Conservation (phyloP, 2,329 filamentous ascomycete genomes). For the Fusarium napiforme region DNA sequence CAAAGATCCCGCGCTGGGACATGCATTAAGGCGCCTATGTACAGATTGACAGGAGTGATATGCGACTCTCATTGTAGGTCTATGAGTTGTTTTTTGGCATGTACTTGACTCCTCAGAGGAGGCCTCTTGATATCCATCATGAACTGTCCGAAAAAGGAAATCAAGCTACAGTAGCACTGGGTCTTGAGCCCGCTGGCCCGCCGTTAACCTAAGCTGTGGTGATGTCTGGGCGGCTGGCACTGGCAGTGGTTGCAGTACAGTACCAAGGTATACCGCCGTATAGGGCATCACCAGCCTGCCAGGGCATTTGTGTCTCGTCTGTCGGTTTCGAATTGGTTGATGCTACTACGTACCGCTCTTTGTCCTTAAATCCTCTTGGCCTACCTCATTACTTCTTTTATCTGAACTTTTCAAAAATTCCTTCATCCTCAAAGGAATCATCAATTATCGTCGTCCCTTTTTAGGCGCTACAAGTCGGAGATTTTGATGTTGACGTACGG, state of each 20-base stretch:
- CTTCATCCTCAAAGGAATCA: background rate
- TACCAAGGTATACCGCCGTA: no score
- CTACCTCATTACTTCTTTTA: background rate
- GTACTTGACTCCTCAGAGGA: constrained; percentile 16
- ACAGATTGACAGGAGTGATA: background rate
- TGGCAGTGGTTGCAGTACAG: background rate
- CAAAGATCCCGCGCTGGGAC: constrained; percentile 19
- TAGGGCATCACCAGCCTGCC: background rate
- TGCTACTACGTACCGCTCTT: background rate
- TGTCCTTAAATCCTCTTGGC: constrained; percentile 5
- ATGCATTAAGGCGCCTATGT: constrained; percentile 5
- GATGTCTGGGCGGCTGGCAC: background rate
- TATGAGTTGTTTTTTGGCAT: constrained; percentile 32
- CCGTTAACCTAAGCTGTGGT: background rate
- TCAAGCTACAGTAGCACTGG: constrained; percentile 21
- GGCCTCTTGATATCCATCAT: constrained; percentile 26
- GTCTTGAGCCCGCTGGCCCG: constrained; percentile 11
- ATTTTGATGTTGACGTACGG: constrained; percentile 4
- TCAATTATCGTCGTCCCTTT: background rate
- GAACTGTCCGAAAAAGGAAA: constrained; percentile 29
- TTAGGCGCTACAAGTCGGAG: background rate
- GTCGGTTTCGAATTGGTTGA: background rate
- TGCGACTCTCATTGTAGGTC: background rate
- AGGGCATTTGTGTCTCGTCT: background rate
- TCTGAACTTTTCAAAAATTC: background rate